Base-by-base conservation (phyloP, 257 asterid species). In the Solanum habrochaites region DNA sequence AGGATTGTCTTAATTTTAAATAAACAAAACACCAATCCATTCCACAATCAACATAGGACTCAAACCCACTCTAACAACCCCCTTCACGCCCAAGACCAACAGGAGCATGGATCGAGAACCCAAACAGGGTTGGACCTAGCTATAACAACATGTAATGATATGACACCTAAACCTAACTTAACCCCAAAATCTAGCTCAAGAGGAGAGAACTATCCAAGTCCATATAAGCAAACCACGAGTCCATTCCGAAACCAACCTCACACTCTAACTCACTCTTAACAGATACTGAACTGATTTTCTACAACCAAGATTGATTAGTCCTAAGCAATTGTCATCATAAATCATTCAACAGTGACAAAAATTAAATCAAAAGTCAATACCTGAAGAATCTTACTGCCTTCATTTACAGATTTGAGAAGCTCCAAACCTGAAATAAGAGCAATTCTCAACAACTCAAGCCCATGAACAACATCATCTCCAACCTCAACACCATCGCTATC, bases 361-460 rank as follows among this genome's bases (percentile, higher is more conserved):
- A 5, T 14, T 15, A 85, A 73, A 75, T 82, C 3, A 40, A 58
- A 62, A 18, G 11, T 4, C 56, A 43, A 29, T 89, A 97, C 99
- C 98, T 97, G 98, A 70, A 91, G 93, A 86, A 96, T 93, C 89
- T 93, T 96, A 87, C 99, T 97, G 92, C 96, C 97, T 84, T 94
- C 91, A 58, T 89, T 96, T 71, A 94, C 93, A 35, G 98, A 97
- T 90, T 91, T 92, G 16, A 97, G 98, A 85, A 96, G 92, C 86
- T 88, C 93, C 27, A 92, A 90, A 91, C 97, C 98, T 21, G 96
- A 91, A 87, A 86, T 93, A 56, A 97, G 91, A 83, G 98, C 93
- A 78, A 89, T 70, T 73, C 87, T 89, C 83, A 97, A 92, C 60
- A 90, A 81, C 60, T 92, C 87, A 85, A 97, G 94, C 11, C 99